Evolutionary conservation across 805 yeast species (phyloP), one percentile per base, ranked within the genome.

Genomic region (Candida fluviatilis): DNA sequence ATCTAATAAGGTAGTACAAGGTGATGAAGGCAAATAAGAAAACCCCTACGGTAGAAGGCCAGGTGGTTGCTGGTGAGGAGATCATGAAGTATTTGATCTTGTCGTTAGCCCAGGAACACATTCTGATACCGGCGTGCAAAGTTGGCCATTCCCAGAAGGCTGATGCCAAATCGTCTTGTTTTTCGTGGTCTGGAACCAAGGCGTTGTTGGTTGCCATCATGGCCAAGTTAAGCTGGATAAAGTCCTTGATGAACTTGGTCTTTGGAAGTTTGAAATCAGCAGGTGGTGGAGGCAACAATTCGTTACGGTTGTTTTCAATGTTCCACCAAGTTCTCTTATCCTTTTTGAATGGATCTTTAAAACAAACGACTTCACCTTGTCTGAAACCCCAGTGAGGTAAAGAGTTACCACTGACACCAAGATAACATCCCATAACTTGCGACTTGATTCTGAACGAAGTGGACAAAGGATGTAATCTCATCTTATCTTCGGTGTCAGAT

Each of bases 381-480:
- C 88, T 78, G 76, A 91, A 93, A 15, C 99, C 99, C 99, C 99
- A 93, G 13, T 79, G 80, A 14, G 99, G 99, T 55, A 90, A 80
- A 17, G 77, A 58, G 48, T 69, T 65, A 32, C 96, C 97, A 8
- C 93, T 74, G 11, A 91, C 85, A 48, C 90, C 85, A 55, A 93
- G 67, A 60, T 89, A 90, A 60, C 97, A 95, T 30, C 84, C 84
- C 52, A 88, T 59, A 7, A 59, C 76, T 47, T 70, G 71, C 60
- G 82, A 82, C 52, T 71, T 78, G 49, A 93, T 67, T 62, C 96
- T 76, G 64, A 93, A 78, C 16, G 88, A 80, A 1, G 96, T 75
- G 26, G 96, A 78, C 46, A 90, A 73, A 13, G 97, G 93, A 62
- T 86, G 95, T 38, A 88, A 54, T 38, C 66, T 60, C 5, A 61